These are phyloP conservation scores for Vanrija sp. DNA, from an alignment of 1,284 basidiomycete species.

Conservation along the genomic window DNA sequence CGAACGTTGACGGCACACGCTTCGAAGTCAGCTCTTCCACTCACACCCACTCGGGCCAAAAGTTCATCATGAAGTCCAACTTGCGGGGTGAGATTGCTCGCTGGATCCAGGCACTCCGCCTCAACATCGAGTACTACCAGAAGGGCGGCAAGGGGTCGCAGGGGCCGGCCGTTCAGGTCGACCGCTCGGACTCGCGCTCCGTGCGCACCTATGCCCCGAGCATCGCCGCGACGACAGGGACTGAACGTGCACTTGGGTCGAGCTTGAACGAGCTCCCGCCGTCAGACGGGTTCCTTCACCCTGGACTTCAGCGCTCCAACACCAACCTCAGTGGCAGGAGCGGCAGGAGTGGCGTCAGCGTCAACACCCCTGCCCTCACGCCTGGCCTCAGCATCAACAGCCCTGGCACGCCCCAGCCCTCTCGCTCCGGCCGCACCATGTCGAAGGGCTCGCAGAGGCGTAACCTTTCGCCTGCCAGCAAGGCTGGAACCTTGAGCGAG, in stretches of 20 bases:
- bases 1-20: constrained; percentile 53
- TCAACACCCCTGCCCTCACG: not conserved
- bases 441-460: not conserved
- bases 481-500: constrained; percentile 15
- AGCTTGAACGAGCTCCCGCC: constrained; percentile 28
- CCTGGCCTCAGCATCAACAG: constrained; percentile 21
- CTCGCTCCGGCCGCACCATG: not conserved
- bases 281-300: constrained; percentile 37
- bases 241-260: constrained; percentile 11
- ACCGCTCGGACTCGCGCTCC: constrained; percentile 8
- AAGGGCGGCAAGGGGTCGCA: constrained; percentile 13
- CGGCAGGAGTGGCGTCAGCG: constrained; percentile 40
- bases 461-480: constrained; percentile 11
- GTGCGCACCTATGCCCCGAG: constrained; percentile 3
- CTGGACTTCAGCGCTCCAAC: constrained; percentile 43
- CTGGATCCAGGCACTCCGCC: constrained; percentile 74
- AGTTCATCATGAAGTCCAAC: constrained; percentile 87
- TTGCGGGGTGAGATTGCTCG: constrained; percentile 82
- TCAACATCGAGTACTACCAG: constrained; percentile 64
- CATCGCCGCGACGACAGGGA: constrained; percentile 39
- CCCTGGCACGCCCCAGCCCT: no score
- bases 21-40: constrained; percentile 71
- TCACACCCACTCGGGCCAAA: constrained; percentile 51
- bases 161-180: not conserved
- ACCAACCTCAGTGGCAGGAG: constrained; percentile 52